Evolutionary conservation across 2,329 filamentous ascomycete genomes (phyloP).

Genomic region (Aureobasidium pullulans): DNA sequence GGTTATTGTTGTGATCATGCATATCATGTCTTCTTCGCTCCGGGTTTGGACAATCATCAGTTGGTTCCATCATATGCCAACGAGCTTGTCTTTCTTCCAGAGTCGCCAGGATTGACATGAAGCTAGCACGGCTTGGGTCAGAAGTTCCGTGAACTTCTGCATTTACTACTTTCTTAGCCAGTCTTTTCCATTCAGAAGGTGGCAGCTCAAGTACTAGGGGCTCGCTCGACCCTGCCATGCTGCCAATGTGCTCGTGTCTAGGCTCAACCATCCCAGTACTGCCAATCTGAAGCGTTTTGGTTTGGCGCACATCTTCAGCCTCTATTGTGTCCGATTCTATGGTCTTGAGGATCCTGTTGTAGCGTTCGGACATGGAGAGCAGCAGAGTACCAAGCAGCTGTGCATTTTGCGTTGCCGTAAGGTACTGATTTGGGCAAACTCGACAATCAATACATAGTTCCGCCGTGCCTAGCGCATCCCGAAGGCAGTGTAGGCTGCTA

Average conservation of each 20-base stretch:
- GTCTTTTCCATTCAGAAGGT: conserved; percentile 34
- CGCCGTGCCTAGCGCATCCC: conserved; percentile 35
- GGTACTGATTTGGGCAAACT: conserved; percentile 34
- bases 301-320: conserved; percentile 26
- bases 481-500: conserved; percentile 33
- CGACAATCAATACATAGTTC: conserved; percentile 34
- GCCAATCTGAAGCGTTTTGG: conserved; percentile 37
- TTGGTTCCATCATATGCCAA: conserved; percentile 30
- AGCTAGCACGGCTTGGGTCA: conserved; percentile 23
- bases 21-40: neutral
- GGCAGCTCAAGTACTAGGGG: conserved; percentile 33
- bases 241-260: neutral
- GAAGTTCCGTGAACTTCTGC: conserved; percentile 35
- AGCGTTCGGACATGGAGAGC: conserved; percentile 35
- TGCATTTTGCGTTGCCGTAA: conserved; percentile 39
- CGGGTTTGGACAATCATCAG: conserved; percentile 5
- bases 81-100: conserved; percentile 35
- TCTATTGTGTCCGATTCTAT: conserved; percentile 34
- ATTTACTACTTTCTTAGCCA: conserved; percentile 40
- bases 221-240: neutral
- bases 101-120: conserved; percentile 31
- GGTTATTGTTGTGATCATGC: conserved; percentile 19
- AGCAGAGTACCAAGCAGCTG: conserved; percentile 36
- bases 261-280: conserved; percentile 25
- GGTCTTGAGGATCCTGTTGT: conserved; percentile 32